These are phyloP conservation scores for Discostella stelligeroides DNA, from an alignment of 108 stramenopile species.

Conservation along the genomic window DNA sequence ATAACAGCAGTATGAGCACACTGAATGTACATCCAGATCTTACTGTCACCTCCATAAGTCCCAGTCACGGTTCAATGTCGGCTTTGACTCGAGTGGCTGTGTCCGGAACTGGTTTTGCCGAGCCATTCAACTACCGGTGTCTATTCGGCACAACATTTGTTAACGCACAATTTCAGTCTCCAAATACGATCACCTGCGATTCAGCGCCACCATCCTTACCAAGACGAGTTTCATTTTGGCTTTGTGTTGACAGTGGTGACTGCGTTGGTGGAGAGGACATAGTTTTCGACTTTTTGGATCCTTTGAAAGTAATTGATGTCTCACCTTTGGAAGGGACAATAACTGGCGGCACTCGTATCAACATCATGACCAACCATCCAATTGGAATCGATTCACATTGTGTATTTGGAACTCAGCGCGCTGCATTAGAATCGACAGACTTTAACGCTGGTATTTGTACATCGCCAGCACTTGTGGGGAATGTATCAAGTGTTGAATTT, in stretches of 20 bases:
- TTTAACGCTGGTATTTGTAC: constrained; percentile 7
- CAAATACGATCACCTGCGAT: constrained; percentile 15
- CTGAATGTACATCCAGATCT: constrained; percentile 19
- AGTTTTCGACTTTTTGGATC: constrained; percentile 16
- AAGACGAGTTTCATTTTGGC: constrained; percentile 8
- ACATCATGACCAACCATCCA: constrained; percentile 17
- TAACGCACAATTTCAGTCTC: constrained; percentile 15
- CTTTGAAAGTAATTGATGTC: constrained; percentile 18
- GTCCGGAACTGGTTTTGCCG: constrained; percentile 21
- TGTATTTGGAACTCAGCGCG: constrained; percentile 23
- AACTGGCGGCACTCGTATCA: constrained; percentile 22
- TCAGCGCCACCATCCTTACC: not conserved
- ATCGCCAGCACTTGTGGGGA: constrained; percentile 5
- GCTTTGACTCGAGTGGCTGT: constrained; percentile 20
- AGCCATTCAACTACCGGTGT: constrained; percentile 19
- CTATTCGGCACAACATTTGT: constrained; percentile 19
- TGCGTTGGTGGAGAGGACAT: constrained; percentile 7
- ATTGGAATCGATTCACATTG: constrained; percentile 10
- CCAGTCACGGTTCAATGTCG: constrained; percentile 19
- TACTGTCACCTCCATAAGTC: constrained; percentile 13
- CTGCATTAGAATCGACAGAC: not conserved
- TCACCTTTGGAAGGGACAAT: constrained; percentile 28
- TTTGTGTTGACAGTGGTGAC: constrained; percentile 29
- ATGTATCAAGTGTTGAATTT: constrained; percentile 15
- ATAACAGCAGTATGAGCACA: constrained; percentile 8